These are phyloP conservation scores for Pulveroboletus ravenelii DNA, from an alignment of 768 basidiomycete genomes.

Conservation along the genomic window DNA sequence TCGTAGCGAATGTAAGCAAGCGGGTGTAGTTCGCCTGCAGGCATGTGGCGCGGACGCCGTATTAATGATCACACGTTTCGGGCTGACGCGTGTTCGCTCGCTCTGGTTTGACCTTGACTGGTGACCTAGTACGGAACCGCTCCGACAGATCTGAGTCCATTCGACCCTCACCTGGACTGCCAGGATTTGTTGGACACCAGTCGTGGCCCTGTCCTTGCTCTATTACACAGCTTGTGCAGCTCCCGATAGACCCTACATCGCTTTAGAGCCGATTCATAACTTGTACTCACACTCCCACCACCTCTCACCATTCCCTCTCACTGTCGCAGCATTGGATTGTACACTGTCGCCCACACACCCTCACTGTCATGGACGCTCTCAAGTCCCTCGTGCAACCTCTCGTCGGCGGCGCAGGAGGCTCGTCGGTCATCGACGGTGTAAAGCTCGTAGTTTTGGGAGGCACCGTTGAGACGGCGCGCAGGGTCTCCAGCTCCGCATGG, in stretches of 20 bases:
- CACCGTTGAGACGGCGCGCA: slow-evolving; percentile 80
- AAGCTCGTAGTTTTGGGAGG: slow-evolving; percentile 87
- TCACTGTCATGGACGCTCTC: slow-evolving; percentile 63
- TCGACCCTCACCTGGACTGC: neutral
- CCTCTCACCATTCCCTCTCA: slow-evolving; percentile 13
- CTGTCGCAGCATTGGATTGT: slow-evolving; percentile 38
- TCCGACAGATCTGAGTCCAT: too few relatives aligned
- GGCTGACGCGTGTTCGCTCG: slow-evolving; percentile 38
- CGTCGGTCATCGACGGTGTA: slow-evolving; percentile 81
- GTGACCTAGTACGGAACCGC: too few relatives aligned
- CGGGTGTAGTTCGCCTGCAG: slow-evolving; percentile 13
- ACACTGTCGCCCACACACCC: slow-evolving; percentile 20
- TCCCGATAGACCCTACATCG: neutral
- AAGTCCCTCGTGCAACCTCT: slow-evolving; percentile 79
- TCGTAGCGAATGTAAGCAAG: neutral
- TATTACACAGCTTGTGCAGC: slow-evolving; percentile 24
- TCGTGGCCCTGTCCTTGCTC: neutral
- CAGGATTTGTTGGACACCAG: neutral
- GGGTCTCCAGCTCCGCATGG: slow-evolving; percentile 82
- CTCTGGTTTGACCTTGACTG: neutral
- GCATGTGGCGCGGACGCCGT: slow-evolving; percentile 28
- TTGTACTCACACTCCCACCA: slow-evolving; percentile 24
- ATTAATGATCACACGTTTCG: slow-evolving; percentile 23
- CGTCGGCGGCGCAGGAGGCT: slow-evolving; percentile 67
- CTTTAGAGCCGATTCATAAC: slow-evolving; percentile 5